Evolutionary conservation across 305 asterid species (phyloP), one percentile per base, ranked within the genome.

Genomic region (Fraxinus xanthoxyloides): DNA sequence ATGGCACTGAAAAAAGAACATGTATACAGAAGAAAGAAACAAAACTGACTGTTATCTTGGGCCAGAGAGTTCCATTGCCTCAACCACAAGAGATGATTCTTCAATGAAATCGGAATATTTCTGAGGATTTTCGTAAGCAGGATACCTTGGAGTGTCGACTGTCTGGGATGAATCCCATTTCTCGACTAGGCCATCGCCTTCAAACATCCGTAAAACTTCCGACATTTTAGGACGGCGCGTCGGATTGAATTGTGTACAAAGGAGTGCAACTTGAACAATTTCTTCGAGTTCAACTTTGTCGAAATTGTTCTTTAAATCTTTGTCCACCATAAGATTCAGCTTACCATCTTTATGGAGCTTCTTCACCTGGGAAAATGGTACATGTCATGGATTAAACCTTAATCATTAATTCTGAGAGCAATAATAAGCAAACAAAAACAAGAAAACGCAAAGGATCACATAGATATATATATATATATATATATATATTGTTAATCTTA

Each of bases 21-120:
- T 26, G 77, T 34, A 30, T 69, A 69, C 75, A 48, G 24, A 9
- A 31, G 31, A 28, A 1, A 28, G 72, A 69, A 61, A 1, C 26
- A 75, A 51, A 32, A 12, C 3, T 31, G 54, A 56, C 82, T 74
- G 92, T 93, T 97, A 96, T 82, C 99, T 87, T 10, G 99, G 99
- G 35, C 98, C 98, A 7, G 98, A 96, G 65, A 96, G 95, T 76
- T 96, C 98, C 92, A 94, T 93, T 4, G 95, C 95, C 90, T 96
- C 99, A 61, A 93, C 90, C 36, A 92, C 95, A 19, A 92, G 87
- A 5, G 98, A 89, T 0, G 98, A 92, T 72, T 94, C 98, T 85
- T 96, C 97, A 7, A 94, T 89, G 69, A 63, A 94, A 63, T 96
- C 97, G 0, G 95, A 91, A 21, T 96, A 94, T 84, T 97, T 92